These are phyloP conservation scores for Candida koratica DNA, from an alignment of 805 yeast genomes.

Conservation along the genomic window DNA sequence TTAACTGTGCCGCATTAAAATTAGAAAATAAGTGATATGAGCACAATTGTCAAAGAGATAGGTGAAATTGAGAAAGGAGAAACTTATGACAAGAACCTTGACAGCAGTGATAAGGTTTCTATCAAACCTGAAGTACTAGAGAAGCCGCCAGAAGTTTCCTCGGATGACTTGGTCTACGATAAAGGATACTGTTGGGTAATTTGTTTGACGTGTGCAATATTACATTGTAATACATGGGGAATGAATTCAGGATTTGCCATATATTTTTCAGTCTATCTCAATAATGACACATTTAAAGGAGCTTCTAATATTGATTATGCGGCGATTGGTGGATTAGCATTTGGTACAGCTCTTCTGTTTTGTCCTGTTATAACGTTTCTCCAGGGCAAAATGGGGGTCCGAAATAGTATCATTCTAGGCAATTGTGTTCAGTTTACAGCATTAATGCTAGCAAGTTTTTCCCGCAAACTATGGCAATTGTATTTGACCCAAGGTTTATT, in stretches of 20 bases:
- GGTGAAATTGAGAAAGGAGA: too few species aligned
- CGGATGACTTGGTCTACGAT: conserved; percentile 28
- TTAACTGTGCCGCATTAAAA: too few species aligned
- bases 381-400: conserved; percentile 42
- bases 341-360: conserved; percentile 48
- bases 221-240: conserved; percentile 70
- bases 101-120: too few species aligned
- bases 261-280: conserved; percentile 53
- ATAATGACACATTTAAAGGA: conserved; percentile 47
- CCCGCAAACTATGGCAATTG: conserved; percentile 59
- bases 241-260: conserved; percentile 64
- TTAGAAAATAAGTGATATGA: too few species aligned
- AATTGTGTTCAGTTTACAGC: conserved; percentile 48
- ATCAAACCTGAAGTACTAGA: too few species aligned
- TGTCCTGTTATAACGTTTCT: conserved; percentile 48
- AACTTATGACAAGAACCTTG: too few species aligned
- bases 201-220: conserved; percentile 44
- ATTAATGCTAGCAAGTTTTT: conserved; percentile 55
- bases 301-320: conserved; percentile 59
- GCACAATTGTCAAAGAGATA: too few species aligned
- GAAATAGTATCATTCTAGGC: conserved; percentile 44
- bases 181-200: conserved; percentile 69
- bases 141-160: background rate
- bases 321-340: conserved; percentile 61
- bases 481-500: conserved; percentile 65